Evolutionary conservation across 2,329 filamentous ascomycete genomes (phyloP).

Genomic region (Arthroderma sp.): DNA sequence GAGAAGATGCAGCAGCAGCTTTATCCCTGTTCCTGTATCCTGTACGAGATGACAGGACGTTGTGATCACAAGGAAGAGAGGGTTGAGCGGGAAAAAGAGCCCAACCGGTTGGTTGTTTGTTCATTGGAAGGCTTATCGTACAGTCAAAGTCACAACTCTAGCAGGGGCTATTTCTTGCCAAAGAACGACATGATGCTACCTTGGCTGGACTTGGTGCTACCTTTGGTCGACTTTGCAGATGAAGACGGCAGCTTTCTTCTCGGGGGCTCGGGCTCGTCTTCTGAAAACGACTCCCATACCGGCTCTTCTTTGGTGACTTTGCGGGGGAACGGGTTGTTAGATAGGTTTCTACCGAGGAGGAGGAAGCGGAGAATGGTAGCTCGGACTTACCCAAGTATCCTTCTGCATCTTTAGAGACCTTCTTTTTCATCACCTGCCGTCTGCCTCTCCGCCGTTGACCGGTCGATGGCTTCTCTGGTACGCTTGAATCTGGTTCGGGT

Average conservation of each 20-base stretch:
- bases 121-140: slow-evolving; percentile 23
- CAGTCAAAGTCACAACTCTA: slow-evolving; percentile 34
- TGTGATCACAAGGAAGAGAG: not conserved
- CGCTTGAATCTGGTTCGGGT: slow-evolving; percentile 28
- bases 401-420: slow-evolving; percentile 73
- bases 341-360: not conserved
- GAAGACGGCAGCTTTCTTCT: slow-evolving; percentile 39
- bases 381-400: slow-evolving; percentile 65
- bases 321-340: slow-evolving; percentile 5
- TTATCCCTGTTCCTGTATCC: not conserved
- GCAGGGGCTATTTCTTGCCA: slow-evolving; percentile 53
- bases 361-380: not conserved
- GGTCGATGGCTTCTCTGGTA: not conserved
- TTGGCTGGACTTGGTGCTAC: slow-evolving; percentile 38
- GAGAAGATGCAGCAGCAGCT: not conserved
- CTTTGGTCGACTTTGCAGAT: slow-evolving; percentile 14
- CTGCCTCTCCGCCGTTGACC: slow-evolving; percentile 60
- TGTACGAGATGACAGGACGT: not conserved
- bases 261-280: slow-evolving; percentile 57
- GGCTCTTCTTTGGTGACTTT: slow-evolving; percentile 80
- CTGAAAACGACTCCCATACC: slow-evolving; percentile 85
- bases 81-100: too few species aligned
- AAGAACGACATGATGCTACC: slow-evolving; percentile 92
- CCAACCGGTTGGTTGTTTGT: not conserved
- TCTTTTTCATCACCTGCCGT: slow-evolving; percentile 75